Conservation (phyloP, 2,329 filamentous ascomycete genomes). For the Fusarium protoensiforme region DNA sequence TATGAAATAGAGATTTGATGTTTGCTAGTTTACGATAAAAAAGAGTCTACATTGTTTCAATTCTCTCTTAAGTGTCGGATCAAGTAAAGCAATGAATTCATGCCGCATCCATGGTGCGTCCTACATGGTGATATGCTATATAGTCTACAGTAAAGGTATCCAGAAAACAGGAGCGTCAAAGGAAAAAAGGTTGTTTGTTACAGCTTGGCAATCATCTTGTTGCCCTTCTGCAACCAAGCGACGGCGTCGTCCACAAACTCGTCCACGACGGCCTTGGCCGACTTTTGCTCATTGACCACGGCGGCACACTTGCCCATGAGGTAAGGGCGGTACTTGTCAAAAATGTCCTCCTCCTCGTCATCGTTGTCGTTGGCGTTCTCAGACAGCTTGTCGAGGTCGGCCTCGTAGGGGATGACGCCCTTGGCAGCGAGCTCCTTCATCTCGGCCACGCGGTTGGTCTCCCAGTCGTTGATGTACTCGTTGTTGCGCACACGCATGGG, state of each 20-base stretch:
- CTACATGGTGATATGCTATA: slow-evolving; percentile 33
- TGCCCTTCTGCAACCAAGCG: slow-evolving; percentile 74
- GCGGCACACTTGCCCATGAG: slow-evolving; percentile 98
- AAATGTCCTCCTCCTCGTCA: slow-evolving; percentile 81
- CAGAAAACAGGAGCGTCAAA: slow-evolving; percentile 20
- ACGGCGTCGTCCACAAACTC: slow-evolving; percentile 91
- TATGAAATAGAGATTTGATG: slow-evolving; percentile 48
- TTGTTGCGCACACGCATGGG: slow-evolving; percentile 95
- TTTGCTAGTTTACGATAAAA: slow-evolving; percentile 30
- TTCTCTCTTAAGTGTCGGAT: background rate
- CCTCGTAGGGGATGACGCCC: slow-evolving; percentile 93
- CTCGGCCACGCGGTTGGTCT: slow-evolving; percentile 88
- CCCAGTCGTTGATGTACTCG: slow-evolving; percentile 95
- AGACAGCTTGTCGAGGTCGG: slow-evolving; percentile 87
- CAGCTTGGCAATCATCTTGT: slow-evolving; percentile 76
- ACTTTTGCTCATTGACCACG: slow-evolving; percentile 92
- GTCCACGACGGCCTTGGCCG: slow-evolving; percentile 91
- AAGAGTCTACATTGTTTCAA: background rate
- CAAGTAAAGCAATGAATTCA: slow-evolving; percentile 6
- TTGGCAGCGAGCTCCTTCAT: slow-evolving; percentile 92
- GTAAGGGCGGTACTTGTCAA: slow-evolving; percentile 92
- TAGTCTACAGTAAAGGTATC: slow-evolving; percentile 38
- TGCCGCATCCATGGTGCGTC: slow-evolving; percentile 6
- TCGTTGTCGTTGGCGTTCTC: slow-evolving; percentile 73
- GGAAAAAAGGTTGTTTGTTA: slow-evolving; percentile 52